A percentile compares a stretch with the other conserved stretches of the same genome.
Evolutionary conservation across 148 eudicot genomes (phyloP).

Genomic region (Fagopyrum homotropicum): DNA sequence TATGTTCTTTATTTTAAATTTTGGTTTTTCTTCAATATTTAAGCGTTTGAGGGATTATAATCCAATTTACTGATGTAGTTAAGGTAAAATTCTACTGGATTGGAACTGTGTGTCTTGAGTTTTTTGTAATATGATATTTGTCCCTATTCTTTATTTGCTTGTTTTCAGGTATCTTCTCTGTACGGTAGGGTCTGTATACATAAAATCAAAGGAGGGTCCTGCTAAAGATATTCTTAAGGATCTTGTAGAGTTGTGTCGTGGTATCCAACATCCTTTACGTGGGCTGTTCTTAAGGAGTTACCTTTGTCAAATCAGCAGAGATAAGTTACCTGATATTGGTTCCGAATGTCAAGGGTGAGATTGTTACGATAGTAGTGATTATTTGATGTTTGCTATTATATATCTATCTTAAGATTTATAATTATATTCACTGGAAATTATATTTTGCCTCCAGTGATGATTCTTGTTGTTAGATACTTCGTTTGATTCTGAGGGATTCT

Average conservation of each 20-base stretch:
- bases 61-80: too few species aligned
- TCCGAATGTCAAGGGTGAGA: slow-evolving; percentile 97
- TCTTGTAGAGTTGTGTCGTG: slow-evolving; percentile 99
- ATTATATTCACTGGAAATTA: too few species aligned
- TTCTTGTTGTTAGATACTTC: too few species aligned
- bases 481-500: too few species aligned
- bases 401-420: neutral
- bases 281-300: slow-evolving; percentile 97
- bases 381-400: neutral
- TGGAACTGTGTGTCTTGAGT: too few species aligned
- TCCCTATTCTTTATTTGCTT: neutral
- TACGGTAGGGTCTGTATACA: slow-evolving; percentile 95
- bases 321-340: slow-evolving; percentile 95
- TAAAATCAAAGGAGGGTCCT: slow-evolving; percentile 97
- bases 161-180: slow-evolving; percentile 79
- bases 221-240: slow-evolving; percentile 95
- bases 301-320: slow-evolving; percentile 90
- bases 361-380: neutral
- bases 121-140: neutral
- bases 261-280: slow-evolving; percentile 92
- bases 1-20: too few species aligned
- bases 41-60: too few species aligned
- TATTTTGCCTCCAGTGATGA: too few species aligned
- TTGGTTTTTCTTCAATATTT: too few species aligned
- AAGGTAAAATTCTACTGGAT: too few species aligned